These are phyloP conservation scores for Botryosphaeria dothidea DNA, from an alignment of 2,329 filamentous ascomycete species.

Conservation along the genomic window DNA sequence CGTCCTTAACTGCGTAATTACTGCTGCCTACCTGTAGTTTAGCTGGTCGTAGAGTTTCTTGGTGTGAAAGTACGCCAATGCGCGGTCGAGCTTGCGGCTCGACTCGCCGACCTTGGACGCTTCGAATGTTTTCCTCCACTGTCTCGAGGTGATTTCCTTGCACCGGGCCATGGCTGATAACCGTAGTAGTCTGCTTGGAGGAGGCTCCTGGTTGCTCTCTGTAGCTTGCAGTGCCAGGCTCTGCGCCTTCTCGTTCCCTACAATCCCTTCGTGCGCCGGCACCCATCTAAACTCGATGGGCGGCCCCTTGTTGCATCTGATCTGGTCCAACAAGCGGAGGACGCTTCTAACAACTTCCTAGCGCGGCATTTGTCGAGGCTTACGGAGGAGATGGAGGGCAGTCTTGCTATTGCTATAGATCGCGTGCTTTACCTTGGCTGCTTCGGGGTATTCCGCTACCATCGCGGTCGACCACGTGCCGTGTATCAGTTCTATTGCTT, in stretches of 20 bases:
- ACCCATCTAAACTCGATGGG: neutral
- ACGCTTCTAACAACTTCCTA: neutral
- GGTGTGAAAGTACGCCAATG: too few species aligned
- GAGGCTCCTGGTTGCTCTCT: too few species aligned
- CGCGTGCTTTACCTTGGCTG: neutral
- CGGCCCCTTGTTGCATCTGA: neutral
- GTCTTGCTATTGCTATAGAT: neutral
- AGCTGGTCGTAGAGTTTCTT: too few species aligned
- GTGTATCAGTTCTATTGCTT: too few species aligned
- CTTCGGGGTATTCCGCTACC: too few species aligned
- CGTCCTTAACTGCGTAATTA: too few species aligned
- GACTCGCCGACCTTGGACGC: neutral
- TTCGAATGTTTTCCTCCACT: neutral
- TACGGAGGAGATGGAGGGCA: neutral
- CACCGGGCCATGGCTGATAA: neutral
- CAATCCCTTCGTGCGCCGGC: too few species aligned
- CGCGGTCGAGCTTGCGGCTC: too few species aligned
- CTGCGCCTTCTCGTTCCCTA: too few species aligned
- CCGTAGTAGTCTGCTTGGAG: neutral
- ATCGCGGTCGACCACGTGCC: too few species aligned
- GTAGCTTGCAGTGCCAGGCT: too few species aligned
- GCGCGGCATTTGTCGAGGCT: neutral
- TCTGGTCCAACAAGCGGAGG: neutral
- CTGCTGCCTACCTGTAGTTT: too few species aligned
- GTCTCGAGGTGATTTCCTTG: neutral